Evolutionary conservation across 192 early-diverging fungal genomes (phyloP).

Genomic region (Entophlyctis helioformis): DNA sequence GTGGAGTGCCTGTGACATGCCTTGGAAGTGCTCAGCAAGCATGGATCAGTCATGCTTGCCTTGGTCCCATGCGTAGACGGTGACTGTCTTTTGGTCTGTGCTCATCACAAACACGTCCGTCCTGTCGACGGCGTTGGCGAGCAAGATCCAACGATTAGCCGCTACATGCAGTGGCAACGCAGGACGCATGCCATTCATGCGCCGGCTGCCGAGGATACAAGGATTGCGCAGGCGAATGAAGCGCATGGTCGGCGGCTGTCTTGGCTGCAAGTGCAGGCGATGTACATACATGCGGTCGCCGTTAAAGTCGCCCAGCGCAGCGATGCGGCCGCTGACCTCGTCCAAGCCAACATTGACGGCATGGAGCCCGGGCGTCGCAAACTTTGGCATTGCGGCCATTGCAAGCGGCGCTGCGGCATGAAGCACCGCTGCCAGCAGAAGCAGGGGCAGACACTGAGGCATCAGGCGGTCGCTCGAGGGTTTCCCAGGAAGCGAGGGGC

Average conservation of each 20-base stretch:
- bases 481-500: too few relatives aligned
- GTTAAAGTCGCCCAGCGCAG: slow-evolving; percentile 80
- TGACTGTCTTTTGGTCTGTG: slow-evolving; percentile 51
- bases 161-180: too few relatives aligned
- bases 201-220: not conserved
- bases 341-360: slow-evolving; percentile 43
- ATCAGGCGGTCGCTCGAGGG: too few relatives aligned
- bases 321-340: slow-evolving; percentile 56
- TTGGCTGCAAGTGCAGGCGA: too few relatives aligned
- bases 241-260: too few relatives aligned
- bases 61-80: slow-evolving; percentile 61
- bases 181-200: not conserved
- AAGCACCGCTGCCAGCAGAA: too few relatives aligned
- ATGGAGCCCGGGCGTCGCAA: slow-evolving; percentile 10
- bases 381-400: slow-evolving; percentile 6
- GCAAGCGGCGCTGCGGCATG: not conserved
- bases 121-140: too few relatives aligned
- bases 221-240: not conserved
- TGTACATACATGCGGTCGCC: slow-evolving; percentile 62
- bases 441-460: too few relatives aligned
- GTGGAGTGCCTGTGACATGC: too few relatives aligned
- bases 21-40: too few relatives aligned
- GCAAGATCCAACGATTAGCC: too few relatives aligned
- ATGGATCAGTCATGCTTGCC: slow-evolving; percentile 15
- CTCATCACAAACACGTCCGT: slow-evolving; percentile 72